A percentile compares a stretch with the other conserved stretches of the same genome.
These are phyloP conservation scores for Plasmodium gonderi DNA, from an alignment of 169 alveolate species.

Conservation along the genomic window DNA sequence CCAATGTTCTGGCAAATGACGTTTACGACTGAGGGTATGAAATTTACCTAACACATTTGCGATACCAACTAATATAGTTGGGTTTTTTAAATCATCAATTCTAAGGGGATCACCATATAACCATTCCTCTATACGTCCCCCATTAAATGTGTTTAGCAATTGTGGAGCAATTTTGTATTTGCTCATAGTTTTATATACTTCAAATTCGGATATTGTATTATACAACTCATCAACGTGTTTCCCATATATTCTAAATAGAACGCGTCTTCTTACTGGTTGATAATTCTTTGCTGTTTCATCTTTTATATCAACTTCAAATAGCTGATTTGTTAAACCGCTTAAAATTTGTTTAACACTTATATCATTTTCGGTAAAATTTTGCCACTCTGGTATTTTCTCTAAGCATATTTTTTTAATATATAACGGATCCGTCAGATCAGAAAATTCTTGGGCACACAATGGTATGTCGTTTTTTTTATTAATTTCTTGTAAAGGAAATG, in stretches of 20 bases:
- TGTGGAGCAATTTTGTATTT: conserved; percentile 81
- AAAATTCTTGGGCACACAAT: conserved; percentile 76
- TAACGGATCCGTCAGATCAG: conserved; percentile 79
- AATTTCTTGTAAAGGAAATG: conserved; percentile 53
- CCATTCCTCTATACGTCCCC: conserved; percentile 88
- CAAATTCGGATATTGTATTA: conserved; percentile 80
- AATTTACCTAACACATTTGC: conserved; percentile 78
- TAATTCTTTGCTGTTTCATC: conserved; percentile 45
- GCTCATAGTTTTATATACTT: conserved; percentile 82
- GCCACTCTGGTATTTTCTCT: conserved; percentile 78
- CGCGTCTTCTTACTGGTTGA: conserved; percentile 55
- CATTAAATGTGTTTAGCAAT: conserved; percentile 77
- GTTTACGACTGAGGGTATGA: conserved; percentile 57
- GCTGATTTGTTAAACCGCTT: conserved; percentile 81
- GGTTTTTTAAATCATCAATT: conserved; percentile 75
- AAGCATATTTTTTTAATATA: conserved; percentile 77
- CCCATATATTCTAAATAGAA: conserved; percentile 81
- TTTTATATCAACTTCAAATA: conserved; percentile 77
- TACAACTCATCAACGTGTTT: conserved; percentile 80
- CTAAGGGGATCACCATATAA: conserved; percentile 83
- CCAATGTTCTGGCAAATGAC: conserved; percentile 73
- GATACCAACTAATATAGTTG: conserved; percentile 76
- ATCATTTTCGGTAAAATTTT: conserved; percentile 43
- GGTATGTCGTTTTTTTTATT: conserved; percentile 73
- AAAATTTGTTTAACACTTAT: conserved; percentile 79